phyloP scores from a whole-genome alignment of 2,329 filamentous ascomycete genomes.

The Calonectria pseudoturangicola region DNA sequence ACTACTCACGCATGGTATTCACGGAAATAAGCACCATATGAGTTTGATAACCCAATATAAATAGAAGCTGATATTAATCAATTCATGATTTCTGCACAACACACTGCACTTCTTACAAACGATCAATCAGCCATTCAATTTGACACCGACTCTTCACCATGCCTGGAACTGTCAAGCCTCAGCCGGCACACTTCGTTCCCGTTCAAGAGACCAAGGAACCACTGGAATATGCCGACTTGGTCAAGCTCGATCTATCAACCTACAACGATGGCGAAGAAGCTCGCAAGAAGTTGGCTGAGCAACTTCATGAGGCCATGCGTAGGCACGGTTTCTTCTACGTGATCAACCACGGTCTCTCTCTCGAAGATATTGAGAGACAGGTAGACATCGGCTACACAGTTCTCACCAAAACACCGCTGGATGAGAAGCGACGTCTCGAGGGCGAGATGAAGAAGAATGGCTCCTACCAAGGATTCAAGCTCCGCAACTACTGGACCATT shows the following conservation, averaged over 20 bases:
- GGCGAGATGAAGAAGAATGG: background rate
- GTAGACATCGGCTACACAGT: background rate
- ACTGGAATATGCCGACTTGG: background rate
- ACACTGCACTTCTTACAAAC: background rate
- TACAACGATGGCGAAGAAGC: background rate
- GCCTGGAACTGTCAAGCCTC: conserved; percentile 5
- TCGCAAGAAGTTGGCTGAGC: background rate
- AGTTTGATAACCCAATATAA: background rate
- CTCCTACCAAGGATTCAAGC: conserved; percentile 3
- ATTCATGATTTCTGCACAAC: background rate
- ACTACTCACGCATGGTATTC: too few relatives aligned
- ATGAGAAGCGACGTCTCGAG: background rate
- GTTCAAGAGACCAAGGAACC: background rate
- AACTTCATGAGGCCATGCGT: background rate
- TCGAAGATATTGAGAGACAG: background rate
- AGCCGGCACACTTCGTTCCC: background rate
- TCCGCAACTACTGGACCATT: background rate
- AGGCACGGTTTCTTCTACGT: conserved; percentile 21
- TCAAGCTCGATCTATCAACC: background rate
- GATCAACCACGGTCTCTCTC: conserved; percentile 14
- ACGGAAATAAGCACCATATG: background rate
- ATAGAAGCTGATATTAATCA: background rate
- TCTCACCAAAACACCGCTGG: background rate
- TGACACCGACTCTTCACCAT: background rate
- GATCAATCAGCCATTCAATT: background rate